Evolutionary conservation across 2,329 filamentous ascomycete species (phyloP).

Genomic region (Pseudogymnoascus sp.): DNA sequence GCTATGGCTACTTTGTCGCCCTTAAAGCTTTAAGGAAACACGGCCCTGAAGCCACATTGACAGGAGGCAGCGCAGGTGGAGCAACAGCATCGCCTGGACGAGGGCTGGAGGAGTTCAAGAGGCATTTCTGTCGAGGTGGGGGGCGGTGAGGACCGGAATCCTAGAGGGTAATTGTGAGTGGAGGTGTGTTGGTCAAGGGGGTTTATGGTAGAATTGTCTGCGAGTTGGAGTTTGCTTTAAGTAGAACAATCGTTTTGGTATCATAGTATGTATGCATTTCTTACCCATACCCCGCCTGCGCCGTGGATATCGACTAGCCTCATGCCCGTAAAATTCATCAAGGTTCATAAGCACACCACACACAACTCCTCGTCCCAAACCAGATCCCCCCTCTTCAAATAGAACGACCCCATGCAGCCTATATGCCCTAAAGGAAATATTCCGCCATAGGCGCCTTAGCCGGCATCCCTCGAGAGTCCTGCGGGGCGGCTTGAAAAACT

Average conservation of each 20-base stretch:
- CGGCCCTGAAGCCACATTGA: no score
- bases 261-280: constrained; percentile 7
- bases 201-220: neutral
- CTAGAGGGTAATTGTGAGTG: neutral
- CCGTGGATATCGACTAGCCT: neutral
- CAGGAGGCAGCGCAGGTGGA: neutral
- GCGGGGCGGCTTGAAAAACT: constrained; percentile 92
- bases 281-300: neutral
- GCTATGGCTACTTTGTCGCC: neutral
- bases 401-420: neutral
- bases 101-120: neutral
- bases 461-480: constrained; percentile 94
- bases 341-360: neutral
- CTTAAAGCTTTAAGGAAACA: neutral
- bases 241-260: constrained; percentile 5
- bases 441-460: constrained; percentile 97
- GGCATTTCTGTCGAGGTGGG: neutral
- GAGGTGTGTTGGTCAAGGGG: neutral
- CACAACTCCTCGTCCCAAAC: neutral
- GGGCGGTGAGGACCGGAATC: neutral
- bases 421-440: constrained; percentile 64
- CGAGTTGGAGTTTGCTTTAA: neutral
- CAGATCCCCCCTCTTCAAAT: neutral
- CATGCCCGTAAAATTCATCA: constrained; percentile 6
- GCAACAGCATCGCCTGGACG: no score